Percentiles rank a stretch among this genome's conserved stretches.
phyloP scores from a whole-genome alignment of 2,329 filamentous ascomycete species.

The Cladosporium velox region DNA sequence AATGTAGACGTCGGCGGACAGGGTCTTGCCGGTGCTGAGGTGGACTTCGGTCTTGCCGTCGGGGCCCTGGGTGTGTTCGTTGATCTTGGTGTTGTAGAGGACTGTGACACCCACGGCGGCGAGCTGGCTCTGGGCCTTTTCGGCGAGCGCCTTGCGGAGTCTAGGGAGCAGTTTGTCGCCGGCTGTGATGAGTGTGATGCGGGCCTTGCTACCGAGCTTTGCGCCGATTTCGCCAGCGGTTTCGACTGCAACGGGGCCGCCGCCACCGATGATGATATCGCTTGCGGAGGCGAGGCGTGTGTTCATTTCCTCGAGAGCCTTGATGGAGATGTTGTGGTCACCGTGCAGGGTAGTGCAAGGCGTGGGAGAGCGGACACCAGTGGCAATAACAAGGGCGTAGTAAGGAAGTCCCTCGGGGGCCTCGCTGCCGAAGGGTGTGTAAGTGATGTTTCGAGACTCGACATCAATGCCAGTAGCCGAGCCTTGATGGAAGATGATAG shows the following conservation, averaged over 20 bases:
- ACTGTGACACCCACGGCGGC: slow-evolving; percentile 48
- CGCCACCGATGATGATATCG: slow-evolving; percentile 40
- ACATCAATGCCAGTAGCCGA: slow-evolving; percentile 51
- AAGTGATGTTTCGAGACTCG: slow-evolving; percentile 46
- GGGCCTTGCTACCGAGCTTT: slow-evolving; percentile 38
- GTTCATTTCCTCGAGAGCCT: slow-evolving; percentile 38
- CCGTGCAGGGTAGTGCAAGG: slow-evolving; percentile 48
- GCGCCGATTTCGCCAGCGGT: slow-evolving; percentile 41
- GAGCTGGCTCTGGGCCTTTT: slow-evolving; percentile 50
- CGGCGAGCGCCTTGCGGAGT: slow-evolving; percentile 43
- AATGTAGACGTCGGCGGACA: slow-evolving; percentile 56
- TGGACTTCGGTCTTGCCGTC: slow-evolving; percentile 46
- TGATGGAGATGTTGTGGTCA: slow-evolving; percentile 35
- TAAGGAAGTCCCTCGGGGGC: slow-evolving; percentile 46
- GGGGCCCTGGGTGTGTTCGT: slow-evolving; percentile 32
- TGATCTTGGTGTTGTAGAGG: slow-evolving; percentile 34
- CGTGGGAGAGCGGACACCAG: slow-evolving; percentile 52
- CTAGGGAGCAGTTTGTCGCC: slow-evolving; percentile 44
- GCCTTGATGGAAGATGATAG: slow-evolving; percentile 51
- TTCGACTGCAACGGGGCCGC: slow-evolving; percentile 43
- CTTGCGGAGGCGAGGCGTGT: slow-evolving; percentile 38
- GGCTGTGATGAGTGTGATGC: slow-evolving; percentile 51
- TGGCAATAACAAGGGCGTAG: slow-evolving; percentile 59
- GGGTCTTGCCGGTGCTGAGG: slow-evolving; percentile 49
- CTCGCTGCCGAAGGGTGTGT: slow-evolving; percentile 39